Base-by-base conservation (phyloP, 225 moss, liverwort and hornwort genomes). In the Straminergon stramineum region DNA sequence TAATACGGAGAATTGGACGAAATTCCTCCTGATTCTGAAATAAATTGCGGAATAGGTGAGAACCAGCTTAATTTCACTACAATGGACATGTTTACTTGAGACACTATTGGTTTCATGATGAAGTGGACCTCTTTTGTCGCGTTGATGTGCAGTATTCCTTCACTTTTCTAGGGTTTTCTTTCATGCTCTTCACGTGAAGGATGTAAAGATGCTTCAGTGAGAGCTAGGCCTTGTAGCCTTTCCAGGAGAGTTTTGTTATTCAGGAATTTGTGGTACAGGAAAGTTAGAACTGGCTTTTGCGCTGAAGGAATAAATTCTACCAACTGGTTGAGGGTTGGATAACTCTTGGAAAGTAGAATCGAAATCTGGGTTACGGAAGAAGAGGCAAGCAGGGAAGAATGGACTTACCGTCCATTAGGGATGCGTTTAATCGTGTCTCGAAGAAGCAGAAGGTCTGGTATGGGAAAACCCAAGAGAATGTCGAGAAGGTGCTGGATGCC, bases 371-470 rank as follows among this genome's bases (percentile, higher is more conserved):
- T 53, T 57, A 55, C 31, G 74, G 90, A 67, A 86, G 88, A 74
- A 86, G 88, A 78, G 34, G 78, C 70, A 82, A 87, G 52, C 71
- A 85, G 60, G 86, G 85, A 53, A 92, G 79, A 62, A 98, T 98
- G 98, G 96, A 97, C 92, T 91, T 97, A 62, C 91, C 95, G 71
- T 96, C 94, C 79, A 96, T 97, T 84, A 90, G 94, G 68, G 96
- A 98, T 90, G 96, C 95, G 35, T 97, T 97, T 67, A 96, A 98
- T 89, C 96, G 96, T 84, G 97, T 97, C 87, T 92, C 95, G 55
- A 98, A 98, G 95, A 98, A 98, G 90, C 97, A 98, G 69, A 98
- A 97, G 87, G 88, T 97, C n/a, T 98, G 96, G 90, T 95, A 93
- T 88, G 95, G 92, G 52, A 97, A 95, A 93, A 97, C 96, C 24